These are phyloP conservation scores for Sabuloglossum arenarium DNA, from an alignment of 495 filamentous ascomycete genomes.

Conservation along the genomic window DNA sequence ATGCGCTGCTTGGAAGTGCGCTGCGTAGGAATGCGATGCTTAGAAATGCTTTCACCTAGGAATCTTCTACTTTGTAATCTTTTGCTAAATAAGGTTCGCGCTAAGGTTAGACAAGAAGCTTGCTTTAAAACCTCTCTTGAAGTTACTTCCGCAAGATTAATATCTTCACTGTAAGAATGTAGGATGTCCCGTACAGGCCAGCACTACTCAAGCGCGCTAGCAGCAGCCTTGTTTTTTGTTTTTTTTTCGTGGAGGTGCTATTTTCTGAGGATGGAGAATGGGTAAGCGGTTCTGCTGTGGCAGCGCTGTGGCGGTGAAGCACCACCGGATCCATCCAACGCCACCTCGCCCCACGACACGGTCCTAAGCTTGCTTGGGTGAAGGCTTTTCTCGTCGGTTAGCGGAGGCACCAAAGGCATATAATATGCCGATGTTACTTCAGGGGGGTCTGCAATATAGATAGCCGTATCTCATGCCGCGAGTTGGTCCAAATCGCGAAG, in stretches of 20 bases:
- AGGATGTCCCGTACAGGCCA: background rate
- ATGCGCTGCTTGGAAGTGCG: background rate
- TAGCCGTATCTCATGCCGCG: background rate
- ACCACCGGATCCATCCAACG: background rate
- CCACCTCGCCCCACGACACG: background rate
- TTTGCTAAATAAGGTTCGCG: background rate
- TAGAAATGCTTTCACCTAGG: background rate
- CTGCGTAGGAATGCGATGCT: background rate
- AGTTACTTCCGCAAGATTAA: too few relatives aligned
- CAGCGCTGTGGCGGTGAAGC: background rate
- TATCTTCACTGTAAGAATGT: background rate
- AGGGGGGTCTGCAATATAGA: background rate
- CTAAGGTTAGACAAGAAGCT: background rate
- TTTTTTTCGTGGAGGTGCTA: background rate
- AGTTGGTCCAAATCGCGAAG: background rate
- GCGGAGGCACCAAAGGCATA: background rate
- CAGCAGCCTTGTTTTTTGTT: background rate
- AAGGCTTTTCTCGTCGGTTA: background rate
- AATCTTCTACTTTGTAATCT: background rate
- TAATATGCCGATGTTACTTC: background rate
- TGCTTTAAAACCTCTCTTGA: too few relatives aligned
- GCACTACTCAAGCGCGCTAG: background rate
- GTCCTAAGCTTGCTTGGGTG: background rate
- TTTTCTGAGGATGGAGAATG: background rate
- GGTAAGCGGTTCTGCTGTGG: background rate